Base-by-base conservation (phyloP, 768 basidiomycete species). In the Psilocybe subaeruginosa region DNA sequence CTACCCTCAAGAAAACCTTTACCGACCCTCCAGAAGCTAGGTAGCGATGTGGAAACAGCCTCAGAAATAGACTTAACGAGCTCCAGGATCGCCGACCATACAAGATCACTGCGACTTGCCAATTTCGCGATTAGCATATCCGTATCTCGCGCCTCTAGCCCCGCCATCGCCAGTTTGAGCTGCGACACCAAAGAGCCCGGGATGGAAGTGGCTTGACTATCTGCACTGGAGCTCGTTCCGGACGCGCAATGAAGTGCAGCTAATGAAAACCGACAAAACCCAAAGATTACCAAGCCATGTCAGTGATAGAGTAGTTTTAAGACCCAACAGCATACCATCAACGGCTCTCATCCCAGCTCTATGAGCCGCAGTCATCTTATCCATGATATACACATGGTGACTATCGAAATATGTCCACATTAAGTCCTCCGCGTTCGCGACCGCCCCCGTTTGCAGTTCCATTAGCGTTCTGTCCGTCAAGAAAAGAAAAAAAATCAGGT, bases 391-490 rank as follows among this genome's bases (percentile, higher is more conserved):
- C 45, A 85, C 83, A 70, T 98, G 94, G 64, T 98, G 95, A 59
- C 88, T 87, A 66, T 99, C 97, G 63, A 99, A 91, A 73, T 92
- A 99, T 4, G 90, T 85, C 97, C 97, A 99, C 33, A 94, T 84
- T 23, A 0, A 95, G 92, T 68, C 99, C 58, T 96, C 94, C 5
- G 30, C 51, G n/a, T 17, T 43, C 41, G 14, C 11, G 4, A 8
- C n/a, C 4, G 41, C 31, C 4, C 85, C 80, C 0, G 85, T 80
- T 62, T 91, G 91, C 54, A 99, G 76, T 61, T 99, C 96, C 48
- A 96, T 77, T 23, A 98, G 74, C 51, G 97, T 91, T 67, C 97
- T 99, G 66, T 11, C 11, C n/a, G 4, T 43, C 11, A 48, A 37
- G 46, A 23, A 14, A 3, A 29, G 39, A 56, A 8, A 33, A n/a